These are phyloP conservation scores for Phytomonas sp. DNA, from an alignment of 208 protist genomes.

Conservation along the genomic window DNA sequence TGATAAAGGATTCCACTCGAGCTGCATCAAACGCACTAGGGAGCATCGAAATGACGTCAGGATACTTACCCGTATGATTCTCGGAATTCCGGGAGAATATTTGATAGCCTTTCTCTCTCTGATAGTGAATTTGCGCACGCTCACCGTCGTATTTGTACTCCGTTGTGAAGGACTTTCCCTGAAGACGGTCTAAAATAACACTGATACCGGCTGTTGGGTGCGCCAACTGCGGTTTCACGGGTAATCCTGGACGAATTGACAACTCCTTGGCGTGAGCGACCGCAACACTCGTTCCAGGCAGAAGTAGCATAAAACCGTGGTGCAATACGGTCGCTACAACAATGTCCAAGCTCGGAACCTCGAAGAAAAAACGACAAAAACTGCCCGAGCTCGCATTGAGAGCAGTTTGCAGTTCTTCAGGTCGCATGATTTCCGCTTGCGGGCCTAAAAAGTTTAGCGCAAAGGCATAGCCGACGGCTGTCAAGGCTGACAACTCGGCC, in stretches of 20 bases:
- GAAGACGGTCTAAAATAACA: conserved; percentile 78
- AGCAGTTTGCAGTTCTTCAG: conserved; percentile 51
- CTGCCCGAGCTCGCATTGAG: conserved; percentile 49
- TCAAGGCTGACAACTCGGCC: conserved; percentile 93
- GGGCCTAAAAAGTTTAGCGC: conserved; percentile 60
- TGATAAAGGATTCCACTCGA: conserved; percentile 93
- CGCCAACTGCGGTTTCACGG: conserved; percentile 98
- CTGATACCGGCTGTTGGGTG: conserved; percentile 95
- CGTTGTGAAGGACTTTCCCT: conserved; percentile 92
- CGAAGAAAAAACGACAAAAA: conserved; percentile 66
- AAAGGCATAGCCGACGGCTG: conserved; percentile 92
- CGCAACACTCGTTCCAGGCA: conserved; percentile 38
- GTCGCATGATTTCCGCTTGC: conserved; percentile 25
- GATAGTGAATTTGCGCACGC: conserved; percentile 93
- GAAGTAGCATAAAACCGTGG: conserved; percentile 69
- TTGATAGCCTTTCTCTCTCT: conserved; percentile 44
- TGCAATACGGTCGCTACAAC: conserved; percentile 58
- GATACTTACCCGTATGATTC: conserved; percentile 97
- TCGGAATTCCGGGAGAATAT: conserved; percentile 99
- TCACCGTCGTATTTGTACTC: conserved; percentile 99
- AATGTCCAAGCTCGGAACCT: conserved; percentile 81
- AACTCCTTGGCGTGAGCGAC: conserved; percentile 32
- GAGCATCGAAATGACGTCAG: conserved; percentile 93
- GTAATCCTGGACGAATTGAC: conserved; percentile 87
- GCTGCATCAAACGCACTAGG: conserved; percentile 35